Evolutionary conservation across 768 basidiomycete genomes (phyloP).

Genomic region (Boletus huronensis): DNA sequence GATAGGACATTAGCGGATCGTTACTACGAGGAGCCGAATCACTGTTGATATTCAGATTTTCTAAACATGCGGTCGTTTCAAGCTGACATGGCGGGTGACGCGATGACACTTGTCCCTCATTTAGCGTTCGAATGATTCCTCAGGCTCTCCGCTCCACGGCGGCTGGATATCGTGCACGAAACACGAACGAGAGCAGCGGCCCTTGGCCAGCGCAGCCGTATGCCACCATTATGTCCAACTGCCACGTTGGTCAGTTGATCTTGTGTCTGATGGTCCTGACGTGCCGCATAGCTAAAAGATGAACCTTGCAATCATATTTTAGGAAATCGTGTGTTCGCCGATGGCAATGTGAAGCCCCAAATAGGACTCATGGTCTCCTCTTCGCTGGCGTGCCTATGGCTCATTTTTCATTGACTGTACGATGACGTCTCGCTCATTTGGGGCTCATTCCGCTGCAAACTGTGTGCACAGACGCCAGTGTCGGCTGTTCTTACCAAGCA

Average conservation of each 20-base stretch:
- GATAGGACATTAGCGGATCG: neutral
- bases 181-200: constrained; percentile 16
- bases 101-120: constrained; percentile 7
- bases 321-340: constrained; percentile 2
- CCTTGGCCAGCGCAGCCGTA: constrained; percentile 2
- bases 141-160: constrained; percentile 13
- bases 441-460: neutral
- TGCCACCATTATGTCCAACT: constrained; percentile 10
- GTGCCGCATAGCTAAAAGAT: constrained; percentile 2
- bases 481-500: neutral
- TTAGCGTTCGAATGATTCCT: neutral
- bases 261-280: constrained; percentile 5
- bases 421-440: neutral
- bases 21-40: neutral
- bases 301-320: constrained; percentile 15
- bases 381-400: neutral
- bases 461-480: neutral
- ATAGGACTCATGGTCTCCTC: constrained; percentile 12
- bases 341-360: constrained; percentile 4
- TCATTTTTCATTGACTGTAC: neutral
- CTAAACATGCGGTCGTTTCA: constrained; percentile 15
- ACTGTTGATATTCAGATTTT: constrained; percentile 4
- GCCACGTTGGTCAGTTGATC: constrained; percentile 15
- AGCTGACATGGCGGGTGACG: constrained; percentile 4
- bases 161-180: constrained; percentile 21